Evolutionary conservation across 2,329 filamentous ascomycete species (phyloP), one percentile per base, ranked within the genome.

Genomic region (Ophiostoma fasciatum): DNA sequence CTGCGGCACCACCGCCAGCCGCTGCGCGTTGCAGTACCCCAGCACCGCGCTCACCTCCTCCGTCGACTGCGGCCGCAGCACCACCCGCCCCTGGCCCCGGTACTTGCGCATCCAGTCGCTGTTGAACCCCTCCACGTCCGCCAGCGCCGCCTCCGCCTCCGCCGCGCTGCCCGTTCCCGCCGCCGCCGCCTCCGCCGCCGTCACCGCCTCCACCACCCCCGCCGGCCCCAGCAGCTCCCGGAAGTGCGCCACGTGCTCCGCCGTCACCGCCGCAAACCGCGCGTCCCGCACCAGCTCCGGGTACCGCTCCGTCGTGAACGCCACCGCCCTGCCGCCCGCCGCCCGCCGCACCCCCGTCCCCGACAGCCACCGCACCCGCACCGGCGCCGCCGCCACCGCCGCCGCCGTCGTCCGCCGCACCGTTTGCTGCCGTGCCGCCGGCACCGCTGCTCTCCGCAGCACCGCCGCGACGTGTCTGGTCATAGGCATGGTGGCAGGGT

Each of bases 41-140:
- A 98, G 60, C 41, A 96, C 78, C 60, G 80, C 71, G 71, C 84
- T 93, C 49, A 96, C 82, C 58, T 98, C 79, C 49, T 88, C 77
- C 1, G 83, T 88, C 13, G 74, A 80, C 35, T 69, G 72, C 10
- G 90, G 90, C 60, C 85, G 92, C 43, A 98, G 62, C 5, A 96
- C 85, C 19, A 98, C 64, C 51, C 78, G 75, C 42, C 82, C 76
- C 58, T 94, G 85, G 21, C 90, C 92, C 42, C 82, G 78, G 63
- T 94, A 98, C 62, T 98, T 98, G 59, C 82, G 78, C 87, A 98
- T 94, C 90, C 92, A 98, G 61, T 98, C 90, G 53, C 78, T 75
- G 59, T 98, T 98, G 68, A 85, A 98, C 7, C 82, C 72, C 54
- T 90, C 83, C 45, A 96, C 68, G 53, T 96, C 90, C 49, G 82